Evolutionary conservation across 1,139 yeast genomes (phyloP).

Genomic region (Diutina neorugosa): DNA sequence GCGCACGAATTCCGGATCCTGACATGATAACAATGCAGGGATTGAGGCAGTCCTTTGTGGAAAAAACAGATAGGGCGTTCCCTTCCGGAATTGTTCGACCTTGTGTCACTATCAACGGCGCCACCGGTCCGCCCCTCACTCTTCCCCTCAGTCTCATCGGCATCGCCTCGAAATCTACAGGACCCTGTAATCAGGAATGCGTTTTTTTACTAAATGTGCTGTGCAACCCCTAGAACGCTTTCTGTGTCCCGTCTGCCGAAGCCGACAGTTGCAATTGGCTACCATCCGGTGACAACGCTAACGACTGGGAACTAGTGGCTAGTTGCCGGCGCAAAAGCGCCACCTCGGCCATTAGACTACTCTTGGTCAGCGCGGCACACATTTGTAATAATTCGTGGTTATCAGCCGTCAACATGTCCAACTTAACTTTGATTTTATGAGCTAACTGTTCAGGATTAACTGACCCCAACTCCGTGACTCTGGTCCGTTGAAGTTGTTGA

Average conservation of each 20-base stretch:
- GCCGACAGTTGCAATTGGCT: not conserved
- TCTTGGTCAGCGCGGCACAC: not conserved
- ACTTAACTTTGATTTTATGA: not conserved
- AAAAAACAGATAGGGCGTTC: not conserved
- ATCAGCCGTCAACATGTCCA: not conserved
- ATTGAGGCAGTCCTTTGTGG: not conserved
- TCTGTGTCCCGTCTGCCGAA: not conserved
- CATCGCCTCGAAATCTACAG: not conserved
- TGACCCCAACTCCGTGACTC: not conserved
- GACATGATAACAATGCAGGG: not conserved
- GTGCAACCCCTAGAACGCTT: not conserved
- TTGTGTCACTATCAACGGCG: not conserved
- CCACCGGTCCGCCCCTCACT: not conserved
- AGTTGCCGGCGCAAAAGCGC: not conserved
- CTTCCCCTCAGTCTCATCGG: not conserved
- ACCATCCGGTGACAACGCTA: not conserved
- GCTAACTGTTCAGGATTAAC: not conserved
- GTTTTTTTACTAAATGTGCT: not conserved
- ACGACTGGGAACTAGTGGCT: not conserved
- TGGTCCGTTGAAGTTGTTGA: not conserved
- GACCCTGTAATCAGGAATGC: not conserved
- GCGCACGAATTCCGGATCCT: not conserved
- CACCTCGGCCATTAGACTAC: not conserved
- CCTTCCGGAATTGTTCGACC: not conserved
- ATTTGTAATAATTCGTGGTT: slow-evolving; percentile 1